Evolutionary conservation across 768 basidiomycete genomes (phyloP).

Genomic region (Boletus huronensis): DNA sequence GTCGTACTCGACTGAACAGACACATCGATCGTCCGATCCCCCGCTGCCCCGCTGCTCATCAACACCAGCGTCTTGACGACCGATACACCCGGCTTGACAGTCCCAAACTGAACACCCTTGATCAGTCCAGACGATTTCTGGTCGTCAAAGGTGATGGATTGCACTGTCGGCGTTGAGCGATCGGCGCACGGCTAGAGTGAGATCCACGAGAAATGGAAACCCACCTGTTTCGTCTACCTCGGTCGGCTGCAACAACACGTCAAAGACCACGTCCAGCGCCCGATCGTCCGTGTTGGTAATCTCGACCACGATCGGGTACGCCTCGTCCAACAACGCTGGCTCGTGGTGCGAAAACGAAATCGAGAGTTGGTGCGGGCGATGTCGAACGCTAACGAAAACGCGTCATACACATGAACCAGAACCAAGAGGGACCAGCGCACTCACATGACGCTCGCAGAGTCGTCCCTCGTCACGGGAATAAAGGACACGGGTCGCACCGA

Average conservation of each 20-base stretch:
- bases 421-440: slow-evolving; percentile 15
- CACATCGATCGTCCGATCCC: slow-evolving; percentile 75
- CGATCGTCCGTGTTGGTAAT: slow-evolving; percentile 71
- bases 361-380: slow-evolving; percentile 56
- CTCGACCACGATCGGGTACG: slow-evolving; percentile 67
- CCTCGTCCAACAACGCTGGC: slow-evolving; percentile 80
- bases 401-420: background rate
- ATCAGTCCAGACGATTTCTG: slow-evolving; percentile 68
- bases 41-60: slow-evolving; percentile 56
- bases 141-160: slow-evolving; percentile 57
- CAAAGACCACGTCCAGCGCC: slow-evolving; percentile 63
- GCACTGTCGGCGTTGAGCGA: slow-evolving; percentile 39
- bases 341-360: slow-evolving; percentile 55
- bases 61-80: slow-evolving; percentile 63
- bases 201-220: slow-evolving; percentile 14
- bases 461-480: slow-evolving; percentile 47
- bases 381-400: slow-evolving; percentile 47
- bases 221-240: slow-evolving; percentile 71
- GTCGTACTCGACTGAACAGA: slow-evolving; percentile 63
- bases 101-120: slow-evolving; percentile 68
- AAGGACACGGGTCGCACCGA: slow-evolving; percentile 53
- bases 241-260: slow-evolving; percentile 76
- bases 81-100: slow-evolving; percentile 54
- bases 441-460: slow-evolving; percentile 47
- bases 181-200: background rate